phyloP scores from a whole-genome alignment of 805 yeast species.

The Nadsonia fulvescens region DNA sequence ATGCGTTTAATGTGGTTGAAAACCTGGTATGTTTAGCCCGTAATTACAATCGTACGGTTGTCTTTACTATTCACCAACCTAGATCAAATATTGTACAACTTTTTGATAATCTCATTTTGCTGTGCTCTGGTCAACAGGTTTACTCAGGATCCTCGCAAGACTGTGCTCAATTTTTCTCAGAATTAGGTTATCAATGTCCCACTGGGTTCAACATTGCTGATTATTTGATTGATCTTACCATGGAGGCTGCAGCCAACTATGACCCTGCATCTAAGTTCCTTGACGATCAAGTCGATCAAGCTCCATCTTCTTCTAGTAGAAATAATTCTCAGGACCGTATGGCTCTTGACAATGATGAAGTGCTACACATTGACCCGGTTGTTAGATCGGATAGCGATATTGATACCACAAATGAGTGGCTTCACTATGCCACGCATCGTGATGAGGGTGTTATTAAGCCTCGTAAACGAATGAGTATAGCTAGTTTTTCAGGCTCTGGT shows the following conservation, averaged over 20 bases:
- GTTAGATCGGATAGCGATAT: conserved; percentile 11
- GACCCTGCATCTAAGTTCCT: conserved; percentile 2
- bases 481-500: too few relatives aligned
- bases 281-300: conserved; percentile 2
- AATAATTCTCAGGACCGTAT: conserved; percentile 11
- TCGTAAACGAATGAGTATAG: not conserved
- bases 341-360: conserved; percentile 4
- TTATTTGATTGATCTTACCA: conserved; percentile 77
- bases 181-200: conserved; percentile 70
- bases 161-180: conserved; percentile 58
- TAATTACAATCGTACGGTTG: conserved; percentile 68
- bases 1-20: conserved; percentile 83
- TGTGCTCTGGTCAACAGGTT: conserved; percentile 72
- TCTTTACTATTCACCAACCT: conserved; percentile 93
- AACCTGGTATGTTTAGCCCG: conserved; percentile 63
- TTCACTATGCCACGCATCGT: conserved; percentile 63
- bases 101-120: conserved; percentile 63
- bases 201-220: conserved; percentile 87
- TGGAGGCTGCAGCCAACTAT: conserved; percentile 24
- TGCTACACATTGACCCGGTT: conserved; percentile 7
- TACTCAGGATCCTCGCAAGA: conserved; percentile 73
- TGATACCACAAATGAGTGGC: conserved; percentile 69
- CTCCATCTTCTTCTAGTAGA: conserved; percentile 3
- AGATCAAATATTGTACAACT: conserved; percentile 85
- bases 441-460: conserved; percentile 27